Percentiles rank a stretch among this genome's conserved stretches.
These are phyloP conservation scores for Cyberlindnera meyerae DNA, from an alignment of 805 yeast genomes.

Conservation along the genomic window DNA sequence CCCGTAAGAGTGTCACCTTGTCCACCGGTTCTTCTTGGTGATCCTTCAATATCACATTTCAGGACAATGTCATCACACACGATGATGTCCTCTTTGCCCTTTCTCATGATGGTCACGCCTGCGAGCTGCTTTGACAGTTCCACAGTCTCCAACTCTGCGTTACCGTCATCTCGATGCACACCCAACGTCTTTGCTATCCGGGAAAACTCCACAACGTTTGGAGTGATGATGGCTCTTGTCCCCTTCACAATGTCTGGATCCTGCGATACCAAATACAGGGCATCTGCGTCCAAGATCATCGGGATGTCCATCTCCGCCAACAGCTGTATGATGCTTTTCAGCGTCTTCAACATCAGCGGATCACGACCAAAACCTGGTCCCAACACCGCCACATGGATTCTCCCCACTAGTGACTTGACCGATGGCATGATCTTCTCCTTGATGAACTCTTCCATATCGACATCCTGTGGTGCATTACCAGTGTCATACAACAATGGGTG, in stretches of 20 bases:
- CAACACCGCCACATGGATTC: slow-evolving; percentile 77
- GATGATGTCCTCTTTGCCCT: slow-evolving; percentile 66
- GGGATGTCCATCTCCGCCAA: slow-evolving; percentile 57
- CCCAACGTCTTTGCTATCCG: slow-evolving; percentile 54
- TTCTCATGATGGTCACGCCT: slow-evolving; percentile 61
- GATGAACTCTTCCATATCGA: slow-evolving; percentile 27
- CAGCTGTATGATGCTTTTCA: slow-evolving; percentile 49
- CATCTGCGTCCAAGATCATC: slow-evolving; percentile 87
- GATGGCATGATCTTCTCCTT: slow-evolving; percentile 48
- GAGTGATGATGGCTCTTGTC: slow-evolving; percentile 69
- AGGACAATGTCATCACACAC: slow-evolving; percentile 44
- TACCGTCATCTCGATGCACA: slow-evolving; percentile 19
- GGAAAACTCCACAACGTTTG: slow-evolving; percentile 81
- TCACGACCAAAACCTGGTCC: slow-evolving; percentile 97
- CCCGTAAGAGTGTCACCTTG: slow-evolving; percentile 96
- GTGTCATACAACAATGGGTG: slow-evolving; percentile 76
- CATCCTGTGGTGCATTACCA: slow-evolving; percentile 19
- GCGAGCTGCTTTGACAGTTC: slow-evolving; percentile 46
- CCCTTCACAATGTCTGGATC: slow-evolving; percentile 52
- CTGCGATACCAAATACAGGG: slow-evolving; percentile 60
- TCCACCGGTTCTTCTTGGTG: slow-evolving; percentile 84
- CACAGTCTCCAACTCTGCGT: slow-evolving; percentile 25
- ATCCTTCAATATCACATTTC: slow-evolving; percentile 50
- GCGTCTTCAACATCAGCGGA: slow-evolving; percentile 53
- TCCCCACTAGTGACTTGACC: slow-evolving; percentile 47